Conservation (phyloP, 108 stramenopile genomes). For the Cyclotella choctawhatcheeana region DNA sequence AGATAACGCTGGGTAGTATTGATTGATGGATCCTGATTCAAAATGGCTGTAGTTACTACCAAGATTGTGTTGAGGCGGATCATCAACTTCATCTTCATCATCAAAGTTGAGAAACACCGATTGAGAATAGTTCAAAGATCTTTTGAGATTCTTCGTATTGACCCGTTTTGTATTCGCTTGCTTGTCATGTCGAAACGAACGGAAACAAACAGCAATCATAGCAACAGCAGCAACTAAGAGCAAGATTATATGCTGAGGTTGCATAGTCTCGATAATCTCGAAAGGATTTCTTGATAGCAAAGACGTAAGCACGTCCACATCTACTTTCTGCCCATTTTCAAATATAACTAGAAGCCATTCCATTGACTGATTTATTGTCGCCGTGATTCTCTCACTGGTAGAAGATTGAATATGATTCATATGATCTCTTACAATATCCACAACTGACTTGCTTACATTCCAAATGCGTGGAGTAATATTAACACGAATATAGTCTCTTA, state of each 20-base stretch:
- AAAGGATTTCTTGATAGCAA: too few species aligned
- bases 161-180: too few species aligned
- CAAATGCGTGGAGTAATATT: not conserved
- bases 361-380: not conserved
- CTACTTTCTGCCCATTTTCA: too few species aligned
- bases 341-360: too few species aligned
- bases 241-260: too few species aligned
- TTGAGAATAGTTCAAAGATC: not conserved
- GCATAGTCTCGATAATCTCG: too few species aligned
- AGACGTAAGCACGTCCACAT: too few species aligned
- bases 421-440: conserved; percentile 4
- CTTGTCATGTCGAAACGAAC: too few species aligned
- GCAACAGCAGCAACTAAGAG: too few species aligned
- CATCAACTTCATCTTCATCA: conserved; percentile 4
- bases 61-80: not conserved
- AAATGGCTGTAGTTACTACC: not conserved
- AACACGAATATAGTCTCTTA: not conserved
- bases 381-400: not conserved
- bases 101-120: conserved; percentile 5
- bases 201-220: too few species aligned
- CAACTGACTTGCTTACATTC: too few species aligned
- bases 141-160: too few species aligned
- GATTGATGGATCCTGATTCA: not conserved
- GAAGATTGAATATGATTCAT: not conserved
- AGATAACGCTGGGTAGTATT: not conserved